phyloP scores from a whole-genome alignment of 164 flowering plant species.

The Magnolia officinalis region DNA sequence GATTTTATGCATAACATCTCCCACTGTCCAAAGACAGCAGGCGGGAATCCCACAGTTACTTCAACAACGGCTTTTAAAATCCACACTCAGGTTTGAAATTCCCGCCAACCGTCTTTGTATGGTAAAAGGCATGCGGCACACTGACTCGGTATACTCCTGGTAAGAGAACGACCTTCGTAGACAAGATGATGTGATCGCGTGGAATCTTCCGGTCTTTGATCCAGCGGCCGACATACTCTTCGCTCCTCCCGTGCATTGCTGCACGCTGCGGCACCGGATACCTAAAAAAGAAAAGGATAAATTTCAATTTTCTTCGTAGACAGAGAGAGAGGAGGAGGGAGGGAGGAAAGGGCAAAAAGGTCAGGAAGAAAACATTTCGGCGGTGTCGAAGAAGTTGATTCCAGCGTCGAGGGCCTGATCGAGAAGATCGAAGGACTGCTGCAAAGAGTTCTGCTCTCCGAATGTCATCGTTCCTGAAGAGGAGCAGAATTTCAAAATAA shows the following conservation, averaged over 20 bases:
- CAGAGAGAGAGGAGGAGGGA: background rate
- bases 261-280: constrained; percentile 91
- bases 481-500: background rate
- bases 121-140: no score
- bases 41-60: no score
- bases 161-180: constrained; percentile 56
- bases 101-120: no score
- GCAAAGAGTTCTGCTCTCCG: constrained; percentile 70
- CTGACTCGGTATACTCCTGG: no score
- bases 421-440: constrained; percentile 65
- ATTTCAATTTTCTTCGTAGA: background rate
- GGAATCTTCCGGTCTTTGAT: constrained; percentile 48
- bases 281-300: constrained; percentile 28
- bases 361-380: constrained; percentile 56
- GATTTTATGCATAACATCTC: no score
- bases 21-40: no score
- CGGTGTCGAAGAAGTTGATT: constrained; percentile 82
- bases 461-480: constrained; percentile 80
- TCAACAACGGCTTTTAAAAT: no score
- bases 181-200: constrained; percentile 55
- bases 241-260: constrained; percentile 78
- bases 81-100: no score
- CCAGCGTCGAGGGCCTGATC: constrained; percentile 67
- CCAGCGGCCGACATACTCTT: constrained; percentile 81
- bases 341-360: background rate